These are phyloP conservation scores for Thraustotheca clavata DNA, from an alignment of 352 stramenopile species.

Conservation along the genomic window DNA sequence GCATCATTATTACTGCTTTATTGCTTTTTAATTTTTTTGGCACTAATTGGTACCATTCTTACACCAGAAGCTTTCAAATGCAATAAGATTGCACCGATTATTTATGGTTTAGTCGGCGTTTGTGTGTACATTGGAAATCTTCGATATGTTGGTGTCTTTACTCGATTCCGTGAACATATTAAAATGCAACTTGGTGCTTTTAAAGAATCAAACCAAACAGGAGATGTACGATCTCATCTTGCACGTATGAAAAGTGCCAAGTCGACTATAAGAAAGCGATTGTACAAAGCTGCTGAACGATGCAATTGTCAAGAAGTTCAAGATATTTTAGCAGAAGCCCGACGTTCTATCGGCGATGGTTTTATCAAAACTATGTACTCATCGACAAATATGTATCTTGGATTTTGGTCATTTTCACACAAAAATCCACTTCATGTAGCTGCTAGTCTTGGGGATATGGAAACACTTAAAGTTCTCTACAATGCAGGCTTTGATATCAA, in stretches of 20 bases:
- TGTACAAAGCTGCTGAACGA: constrained; percentile 65
- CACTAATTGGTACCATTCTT: constrained; percentile 43
- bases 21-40: constrained; percentile 10
- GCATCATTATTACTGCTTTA: constrained; percentile 5
- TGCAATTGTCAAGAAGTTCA: constrained; percentile 52
- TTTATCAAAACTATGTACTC: constrained; percentile 62
- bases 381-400: constrained; percentile 51
- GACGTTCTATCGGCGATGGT: constrained; percentile 34
- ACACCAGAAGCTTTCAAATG: constrained; percentile 47
- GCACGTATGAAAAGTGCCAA: constrained; percentile 26
- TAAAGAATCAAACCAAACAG: constrained; percentile 72
- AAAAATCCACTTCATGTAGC: constrained; percentile 83
- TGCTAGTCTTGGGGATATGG: constrained; percentile 70
- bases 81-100: constrained; percentile 33
- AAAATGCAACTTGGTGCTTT: constrained; percentile 81
- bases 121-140: constrained; percentile 57
- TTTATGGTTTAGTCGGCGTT: constrained; percentile 44
- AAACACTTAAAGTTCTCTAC: constrained; percentile 52
- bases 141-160: constrained; percentile 58
- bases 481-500: constrained; percentile 57
- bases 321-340: constrained; percentile 45
- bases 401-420: constrained; percentile 62
- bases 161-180: constrained; percentile 68
- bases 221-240: constrained; percentile 63
- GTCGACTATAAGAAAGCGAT: constrained; percentile 48